A percentile compares a stretch with the other conserved stretches of the same genome.
These are phyloP conservation scores for Taphrina deformans DNA, from an alignment of 1,139 yeast genomes.

Conservation along the genomic window DNA sequence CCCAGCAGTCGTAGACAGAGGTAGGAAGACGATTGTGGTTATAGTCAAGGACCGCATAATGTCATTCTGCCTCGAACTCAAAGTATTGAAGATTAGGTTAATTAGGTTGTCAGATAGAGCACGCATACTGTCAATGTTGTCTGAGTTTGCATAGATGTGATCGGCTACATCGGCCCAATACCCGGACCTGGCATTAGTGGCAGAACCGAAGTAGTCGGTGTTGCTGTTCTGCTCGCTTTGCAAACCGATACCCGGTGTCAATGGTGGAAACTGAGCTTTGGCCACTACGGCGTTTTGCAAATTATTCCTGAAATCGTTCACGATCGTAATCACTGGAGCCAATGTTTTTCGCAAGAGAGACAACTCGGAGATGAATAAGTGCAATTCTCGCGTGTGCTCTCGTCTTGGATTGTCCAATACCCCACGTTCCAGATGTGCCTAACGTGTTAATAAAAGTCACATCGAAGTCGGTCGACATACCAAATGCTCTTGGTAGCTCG, in stretches of 20 bases:
- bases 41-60: conserved; percentile 55
- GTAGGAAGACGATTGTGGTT: conserved; percentile 2
- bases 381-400: conserved; percentile 54
- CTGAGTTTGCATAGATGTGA: conserved; percentile 49
- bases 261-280: conserved; percentile 9
- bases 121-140: conserved; percentile 56
- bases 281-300: conserved; percentile 5
- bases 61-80: conserved; percentile 55
- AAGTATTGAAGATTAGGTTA: conserved; percentile 56
- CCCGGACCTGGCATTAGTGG: conserved; percentile 45
- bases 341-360: conserved; percentile 51
- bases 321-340: conserved; percentile 51
- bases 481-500: conserved; percentile 55
- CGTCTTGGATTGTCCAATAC: conserved; percentile 54
- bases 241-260: neutral
- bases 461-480: conserved; percentile 32
- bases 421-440: conserved; percentile 52
- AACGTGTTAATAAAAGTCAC: neutral
- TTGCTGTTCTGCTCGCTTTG: neutral
- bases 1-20: conserved; percentile 43
- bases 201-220: conserved; percentile 27
- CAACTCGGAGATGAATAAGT: conserved; percentile 55
- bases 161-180: conserved; percentile 58
- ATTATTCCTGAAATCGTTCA: conserved; percentile 41
- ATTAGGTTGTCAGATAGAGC: conserved; percentile 53